Percentiles rank a stretch among this genome's conserved stretches.
phyloP scores from a whole-genome alignment of 345 rosid species.

The Populus pruinosa region DNA sequence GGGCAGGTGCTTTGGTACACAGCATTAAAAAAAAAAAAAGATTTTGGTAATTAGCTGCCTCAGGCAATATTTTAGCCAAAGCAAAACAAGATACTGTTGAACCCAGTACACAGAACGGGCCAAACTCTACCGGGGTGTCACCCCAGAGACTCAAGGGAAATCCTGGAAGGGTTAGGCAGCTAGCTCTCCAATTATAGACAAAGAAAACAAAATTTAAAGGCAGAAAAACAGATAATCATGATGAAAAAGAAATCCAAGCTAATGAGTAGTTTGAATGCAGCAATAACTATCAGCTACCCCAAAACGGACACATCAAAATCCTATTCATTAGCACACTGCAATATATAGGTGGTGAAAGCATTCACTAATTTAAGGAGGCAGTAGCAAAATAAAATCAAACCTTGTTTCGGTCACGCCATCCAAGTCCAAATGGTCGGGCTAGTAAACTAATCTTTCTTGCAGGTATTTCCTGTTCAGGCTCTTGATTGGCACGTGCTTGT shows the following conservation, averaged over 20 bases:
- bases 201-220: background rate
- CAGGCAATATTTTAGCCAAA: background rate
- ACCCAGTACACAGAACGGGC: background rate
- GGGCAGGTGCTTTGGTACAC: background rate
- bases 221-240: background rate
- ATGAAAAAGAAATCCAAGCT: background rate
- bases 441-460: conserved; percentile 75
- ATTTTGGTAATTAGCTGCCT: background rate
- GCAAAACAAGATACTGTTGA: background rate
- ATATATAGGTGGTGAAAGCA: background rate
- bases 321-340: background rate
- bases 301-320: background rate
- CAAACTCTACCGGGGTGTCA: background rate
- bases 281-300: background rate
- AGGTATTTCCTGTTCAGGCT: conserved; percentile 58
- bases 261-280: background rate
- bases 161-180: background rate
- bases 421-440: conserved; percentile 85
- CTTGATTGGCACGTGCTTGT: conserved; percentile 47
- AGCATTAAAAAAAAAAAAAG: background rate
- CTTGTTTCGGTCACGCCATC: conserved; percentile 98
- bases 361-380: background rate
- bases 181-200: background rate
- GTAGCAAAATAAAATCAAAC: conserved; percentile 26
- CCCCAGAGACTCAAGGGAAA: background rate